Evolutionary conservation across 306 rosid species (phyloP), one percentile per base, ranked within the genome.

Genomic region (Quercus rubra): DNA sequence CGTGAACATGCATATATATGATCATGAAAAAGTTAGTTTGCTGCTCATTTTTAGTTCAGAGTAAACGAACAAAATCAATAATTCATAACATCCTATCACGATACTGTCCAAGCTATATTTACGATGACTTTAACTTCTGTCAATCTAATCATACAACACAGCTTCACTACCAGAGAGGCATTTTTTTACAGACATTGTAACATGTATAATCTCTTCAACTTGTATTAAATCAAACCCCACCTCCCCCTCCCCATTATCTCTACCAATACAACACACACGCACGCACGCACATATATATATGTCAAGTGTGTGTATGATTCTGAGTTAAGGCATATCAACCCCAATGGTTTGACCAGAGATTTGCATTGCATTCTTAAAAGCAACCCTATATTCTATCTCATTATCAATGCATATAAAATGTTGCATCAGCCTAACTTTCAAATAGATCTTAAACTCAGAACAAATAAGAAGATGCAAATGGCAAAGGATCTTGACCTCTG

Each of bases 401-500:
- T 23, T 27, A 59, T 10, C 13, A 59, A 23, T 2, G 1, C 31
- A 59, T 59, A 27, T 23, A 7, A 21, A 58, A 11, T 12, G 5
- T 20, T n/a, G 15, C 3, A 0, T 33, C 12, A 38, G 23, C 30
- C 38, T 74, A 12, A 33, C 12, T 58, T 68, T 31, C 18, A 78
- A 77, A 74, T 6, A 5, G 74, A 55, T 38, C 55, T 56, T 62
- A 13, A 70, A 83, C 81, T 73, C 38, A 18, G 27, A 73, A 64
- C 17, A 54, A 33, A 51, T 27, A 62, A 14, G 33, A 57, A 51
- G n/a, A 46, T n/a, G n/a, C 54, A 77, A 70, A 75, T n/a, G 49
- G 31, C 63, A 62, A 79, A 27, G 71, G 15, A 75, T 74, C 20
- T 73, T 79, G 66, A 95, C 99, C 99, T 96, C 99, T 1, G 79